Conservation (phyloP, 192 early-diverging fungal genomes). For the Entomortierella beljakovae region DNA sequence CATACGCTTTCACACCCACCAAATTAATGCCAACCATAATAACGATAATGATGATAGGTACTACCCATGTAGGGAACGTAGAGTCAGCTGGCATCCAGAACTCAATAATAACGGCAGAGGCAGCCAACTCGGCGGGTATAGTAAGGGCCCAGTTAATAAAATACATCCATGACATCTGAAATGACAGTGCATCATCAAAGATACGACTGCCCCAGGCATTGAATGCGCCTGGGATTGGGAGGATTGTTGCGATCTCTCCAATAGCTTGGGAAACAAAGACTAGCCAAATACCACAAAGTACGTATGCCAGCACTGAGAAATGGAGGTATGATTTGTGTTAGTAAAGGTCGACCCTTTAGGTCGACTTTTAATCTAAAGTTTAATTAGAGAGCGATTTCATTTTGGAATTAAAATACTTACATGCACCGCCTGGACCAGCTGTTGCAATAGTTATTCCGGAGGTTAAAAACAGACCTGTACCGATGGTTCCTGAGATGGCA, state of each 20-base stretch:
- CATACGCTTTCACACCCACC: slow-evolving; percentile 75
- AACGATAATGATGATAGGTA: slow-evolving; percentile 58
- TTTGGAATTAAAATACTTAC: slow-evolving; percentile 14
- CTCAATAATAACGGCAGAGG: slow-evolving; percentile 78
- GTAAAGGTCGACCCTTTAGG: background rate
- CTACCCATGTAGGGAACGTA: slow-evolving; percentile 31
- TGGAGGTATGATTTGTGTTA: background rate
- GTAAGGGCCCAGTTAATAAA: slow-evolving; percentile 70
- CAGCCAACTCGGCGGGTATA: slow-evolving; percentile 79
- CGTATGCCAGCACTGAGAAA: slow-evolving; percentile 74
- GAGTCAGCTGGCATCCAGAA: slow-evolving; percentile 58
- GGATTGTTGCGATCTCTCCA: slow-evolving; percentile 85
- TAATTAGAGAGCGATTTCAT: background rate
- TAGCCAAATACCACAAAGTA: slow-evolving; percentile 72
- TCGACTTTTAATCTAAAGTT: too few relatives aligned
- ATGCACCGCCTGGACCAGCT: slow-evolving; percentile 80
- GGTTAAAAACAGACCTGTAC: slow-evolving; percentile 88
- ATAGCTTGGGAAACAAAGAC: slow-evolving; percentile 79
- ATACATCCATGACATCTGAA: slow-evolving; percentile 76
- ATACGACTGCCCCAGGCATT: slow-evolving; percentile 82
- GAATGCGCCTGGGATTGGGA: slow-evolving; percentile 86
- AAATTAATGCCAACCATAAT: slow-evolving; percentile 75
- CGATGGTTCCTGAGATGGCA: slow-evolving; percentile 78
- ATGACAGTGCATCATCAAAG: slow-evolving; percentile 80
- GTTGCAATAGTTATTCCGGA: slow-evolving; percentile 75